A percentile compares a stretch with the other conserved stretches of the same genome.
Evolutionary conservation across 2,329 filamentous ascomycete species (phyloP).

Genomic region (Aspergillus proliferans): DNA sequence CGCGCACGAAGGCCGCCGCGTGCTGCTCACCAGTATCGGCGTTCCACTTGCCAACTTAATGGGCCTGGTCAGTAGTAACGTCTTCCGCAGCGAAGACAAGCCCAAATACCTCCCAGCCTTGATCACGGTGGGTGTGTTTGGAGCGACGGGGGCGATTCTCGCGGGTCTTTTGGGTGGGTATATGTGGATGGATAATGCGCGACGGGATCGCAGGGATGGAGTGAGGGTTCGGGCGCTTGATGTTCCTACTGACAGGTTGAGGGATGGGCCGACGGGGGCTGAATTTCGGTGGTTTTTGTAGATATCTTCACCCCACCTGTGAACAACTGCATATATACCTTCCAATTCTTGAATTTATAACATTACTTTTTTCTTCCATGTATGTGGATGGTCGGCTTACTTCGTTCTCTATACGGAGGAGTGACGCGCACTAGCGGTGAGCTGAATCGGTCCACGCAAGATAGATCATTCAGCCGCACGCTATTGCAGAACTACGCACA

Average conservation of each 20-base stretch:
- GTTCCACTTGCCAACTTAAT: conserved; percentile 72
- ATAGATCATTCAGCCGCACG: too few relatives aligned
- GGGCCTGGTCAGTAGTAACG: conserved; percentile 64
- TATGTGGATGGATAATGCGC: conserved; percentile 61
- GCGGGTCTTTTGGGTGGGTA: conserved; percentile 53
- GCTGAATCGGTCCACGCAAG: background rate
- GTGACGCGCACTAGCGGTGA: background rate
- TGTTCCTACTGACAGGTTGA: conserved; percentile 51
- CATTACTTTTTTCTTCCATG: too few relatives aligned
- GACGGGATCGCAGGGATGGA: conserved; percentile 53
- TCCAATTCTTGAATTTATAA: too few relatives aligned
- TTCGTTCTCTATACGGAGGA: background rate
- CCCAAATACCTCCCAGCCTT: conserved; percentile 63
- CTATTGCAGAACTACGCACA: too few relatives aligned
- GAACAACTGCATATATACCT: background rate
- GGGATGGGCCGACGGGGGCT: conserved; percentile 48
- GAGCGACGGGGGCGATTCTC: conserved; percentile 52
- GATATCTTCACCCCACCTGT: conserved; percentile 10
- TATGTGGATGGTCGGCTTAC: too few relatives aligned
- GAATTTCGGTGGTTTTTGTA: conserved; percentile 55
- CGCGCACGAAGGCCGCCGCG: conserved; percentile 66
- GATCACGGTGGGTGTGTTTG: conserved; percentile 49
- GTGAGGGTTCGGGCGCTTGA: conserved; percentile 50
- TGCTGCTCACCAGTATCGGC: conserved; percentile 64
- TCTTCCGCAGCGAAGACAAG: conserved; percentile 58